Percentiles rank a stretch among this genome's conserved stretches.
Conservation (phyloP, 179 eudicot species). For the Carnegiea gigantea region DNA sequence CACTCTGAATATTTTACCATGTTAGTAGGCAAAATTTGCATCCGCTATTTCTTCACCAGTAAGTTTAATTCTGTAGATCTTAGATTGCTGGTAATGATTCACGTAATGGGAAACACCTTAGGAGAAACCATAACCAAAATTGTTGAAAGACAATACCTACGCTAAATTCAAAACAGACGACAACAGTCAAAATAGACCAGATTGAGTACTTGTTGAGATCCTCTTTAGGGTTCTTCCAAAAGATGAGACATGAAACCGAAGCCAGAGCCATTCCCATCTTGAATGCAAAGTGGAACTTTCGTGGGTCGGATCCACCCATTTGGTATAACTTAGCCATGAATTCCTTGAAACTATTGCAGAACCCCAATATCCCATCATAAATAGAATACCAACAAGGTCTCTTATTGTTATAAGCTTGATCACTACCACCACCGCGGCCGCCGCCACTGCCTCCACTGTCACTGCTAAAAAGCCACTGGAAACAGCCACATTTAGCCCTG, state of each 20-base stretch:
- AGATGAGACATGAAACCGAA: constrained; percentile 33
- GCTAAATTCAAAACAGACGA: constrained; percentile 36
- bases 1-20: too few relatives aligned
- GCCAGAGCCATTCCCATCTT: constrained; percentile 30
- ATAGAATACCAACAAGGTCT: constrained; percentile 17
- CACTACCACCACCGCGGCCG: neutral
- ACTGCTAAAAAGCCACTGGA: constrained; percentile 9
- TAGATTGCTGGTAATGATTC: too few relatives aligned
- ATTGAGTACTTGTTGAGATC: constrained; percentile 28
- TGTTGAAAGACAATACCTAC: constrained; percentile 23
- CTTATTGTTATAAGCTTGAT: neutral
- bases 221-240: constrained; percentile 22
- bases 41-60: too few relatives aligned
- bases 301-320: constrained; percentile 37
- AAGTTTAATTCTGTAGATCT: too few relatives aligned
- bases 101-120: too few relatives aligned
- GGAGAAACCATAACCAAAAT: neutral
- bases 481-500: constrained; percentile 18
- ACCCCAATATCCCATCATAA: constrained; percentile 22
- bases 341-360: constrained; percentile 19
- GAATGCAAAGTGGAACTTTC: constrained; percentile 28
- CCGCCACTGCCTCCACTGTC: neutral
- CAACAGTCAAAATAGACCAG: constrained; percentile 36
- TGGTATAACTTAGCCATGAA: constrained; percentile 22
- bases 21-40: too few relatives aligned